phyloP scores from a whole-genome alignment of 768 basidiomycete species.

The Leucosporidium creatinivorum region DNA sequence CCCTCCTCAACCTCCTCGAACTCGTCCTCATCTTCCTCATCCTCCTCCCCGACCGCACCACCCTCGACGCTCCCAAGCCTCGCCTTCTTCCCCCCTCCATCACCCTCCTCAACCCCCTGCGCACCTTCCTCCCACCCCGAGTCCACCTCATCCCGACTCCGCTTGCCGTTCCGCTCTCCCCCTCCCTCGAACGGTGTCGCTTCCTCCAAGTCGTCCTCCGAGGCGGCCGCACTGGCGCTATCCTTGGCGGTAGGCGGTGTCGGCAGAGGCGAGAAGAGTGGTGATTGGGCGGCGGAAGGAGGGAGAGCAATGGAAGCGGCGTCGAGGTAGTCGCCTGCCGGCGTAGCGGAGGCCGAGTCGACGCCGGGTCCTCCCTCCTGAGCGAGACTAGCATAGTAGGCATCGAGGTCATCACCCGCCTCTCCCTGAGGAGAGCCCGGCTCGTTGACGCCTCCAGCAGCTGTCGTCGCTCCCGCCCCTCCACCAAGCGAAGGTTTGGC shows the following conservation, averaged over 20 bases:
- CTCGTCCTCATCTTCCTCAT: constrained; percentile 27
- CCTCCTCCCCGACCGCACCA: background rate
- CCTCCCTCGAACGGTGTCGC: background rate
- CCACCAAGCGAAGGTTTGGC: background rate
- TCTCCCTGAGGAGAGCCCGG: no score
- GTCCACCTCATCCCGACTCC: constrained; percentile 33
- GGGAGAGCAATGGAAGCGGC: background rate
- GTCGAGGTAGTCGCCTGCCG: background rate
- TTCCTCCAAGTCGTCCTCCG: constrained; percentile 15
- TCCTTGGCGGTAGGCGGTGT: constrained; percentile 1
- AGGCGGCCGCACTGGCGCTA: constrained; percentile 2
- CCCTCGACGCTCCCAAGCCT: background rate
- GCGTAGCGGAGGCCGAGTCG: background rate
- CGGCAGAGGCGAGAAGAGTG: constrained; percentile 3
- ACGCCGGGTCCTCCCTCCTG: background rate
- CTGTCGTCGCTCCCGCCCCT: no score
- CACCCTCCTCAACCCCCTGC: constrained; percentile 50
- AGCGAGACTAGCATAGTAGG: constrained; percentile 37
- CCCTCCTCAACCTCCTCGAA: constrained; percentile 36
- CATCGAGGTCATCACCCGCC: constrained; percentile 28
- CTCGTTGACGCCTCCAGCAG: no score
- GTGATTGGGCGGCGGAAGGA: background rate
- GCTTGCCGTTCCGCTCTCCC: constrained; percentile 10
- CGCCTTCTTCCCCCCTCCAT: constrained; percentile 34
- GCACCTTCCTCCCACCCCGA: constrained; percentile 36